Percentiles rank a stretch among this genome's conserved stretches.
These are phyloP conservation scores for Puccinia hordei DNA, from an alignment of 1,284 basidiomycete genomes.

Conservation along the genomic window DNA sequence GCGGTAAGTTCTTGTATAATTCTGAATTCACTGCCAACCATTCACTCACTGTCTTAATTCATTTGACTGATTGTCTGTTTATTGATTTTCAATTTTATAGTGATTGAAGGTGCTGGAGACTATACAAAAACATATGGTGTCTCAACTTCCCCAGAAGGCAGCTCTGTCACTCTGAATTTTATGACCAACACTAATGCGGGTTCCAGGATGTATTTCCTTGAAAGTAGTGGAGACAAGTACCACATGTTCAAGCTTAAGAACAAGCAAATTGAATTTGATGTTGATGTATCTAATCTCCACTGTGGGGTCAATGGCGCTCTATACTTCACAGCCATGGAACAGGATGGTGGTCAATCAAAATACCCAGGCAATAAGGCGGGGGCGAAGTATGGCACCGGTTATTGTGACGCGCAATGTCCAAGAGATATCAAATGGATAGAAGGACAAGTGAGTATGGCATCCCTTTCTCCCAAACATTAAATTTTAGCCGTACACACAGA, in stretches of 20 bases:
- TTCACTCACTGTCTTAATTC: not conserved
- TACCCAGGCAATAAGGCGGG: constrained; percentile 32
- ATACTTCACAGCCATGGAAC: constrained; percentile 59
- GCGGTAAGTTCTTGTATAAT: constrained; percentile 1
- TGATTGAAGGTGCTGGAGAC: not conserved
- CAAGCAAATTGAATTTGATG: constrained; percentile 26
- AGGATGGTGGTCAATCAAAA: constrained; percentile 54
- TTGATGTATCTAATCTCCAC: constrained; percentile 18
- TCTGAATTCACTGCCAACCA: not conserved
- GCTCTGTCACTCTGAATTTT: constrained; percentile 1
- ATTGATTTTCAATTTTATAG: not conserved
- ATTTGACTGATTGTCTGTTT: not conserved
- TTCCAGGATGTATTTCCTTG: not conserved
- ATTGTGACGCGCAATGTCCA: constrained; percentile 60
- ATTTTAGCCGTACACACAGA: not conserved
- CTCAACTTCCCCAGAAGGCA: not conserved
- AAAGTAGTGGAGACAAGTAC: constrained; percentile 20
- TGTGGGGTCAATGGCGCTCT: constrained; percentile 59
- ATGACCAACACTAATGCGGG: not conserved
- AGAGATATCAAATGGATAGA: constrained; percentile 66
- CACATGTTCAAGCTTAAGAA: constrained; percentile 30
- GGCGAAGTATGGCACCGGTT: constrained; percentile 52
- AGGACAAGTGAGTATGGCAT: constrained; percentile 61
- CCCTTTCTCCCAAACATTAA: not conserved
- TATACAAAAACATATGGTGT: constrained; percentile 27